These are phyloP conservation scores for Penicillium ochrochloron DNA, from an alignment of 495 filamentous ascomycete genomes.

Conservation along the genomic window DNA sequence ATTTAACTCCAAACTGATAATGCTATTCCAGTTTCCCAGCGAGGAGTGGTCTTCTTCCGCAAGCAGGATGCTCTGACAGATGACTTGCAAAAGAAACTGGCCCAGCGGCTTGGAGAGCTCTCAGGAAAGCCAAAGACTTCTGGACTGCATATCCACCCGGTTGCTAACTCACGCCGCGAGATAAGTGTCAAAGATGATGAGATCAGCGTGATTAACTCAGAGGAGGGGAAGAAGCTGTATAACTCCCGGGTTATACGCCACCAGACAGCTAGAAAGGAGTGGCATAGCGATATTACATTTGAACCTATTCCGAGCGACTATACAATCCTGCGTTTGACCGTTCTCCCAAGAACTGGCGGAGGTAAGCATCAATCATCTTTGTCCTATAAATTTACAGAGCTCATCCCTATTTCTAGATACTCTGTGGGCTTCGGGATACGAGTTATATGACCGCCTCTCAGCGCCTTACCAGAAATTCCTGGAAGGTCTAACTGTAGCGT, in stretches of 20 bases:
- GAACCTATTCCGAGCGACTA: constrained; percentile 74
- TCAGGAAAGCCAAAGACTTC: constrained; percentile 70
- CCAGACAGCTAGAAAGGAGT: constrained; percentile 42
- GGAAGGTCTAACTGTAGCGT: constrained; percentile 69
- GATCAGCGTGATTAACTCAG: constrained; percentile 73
- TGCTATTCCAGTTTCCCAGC: constrained; percentile 69
- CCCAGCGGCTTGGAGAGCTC: constrained; percentile 64
- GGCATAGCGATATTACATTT: constrained; percentile 77
- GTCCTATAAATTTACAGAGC: too few relatives aligned
- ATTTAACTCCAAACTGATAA: too few relatives aligned
- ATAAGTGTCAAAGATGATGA: constrained; percentile 66
- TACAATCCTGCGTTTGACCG: constrained; percentile 61
- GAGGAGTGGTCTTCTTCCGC: constrained; percentile 83
- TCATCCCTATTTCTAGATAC: constrained; percentile 67
- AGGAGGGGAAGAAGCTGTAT: constrained; percentile 62
- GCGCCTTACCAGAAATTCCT: constrained; percentile 67
- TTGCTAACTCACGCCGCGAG: constrained; percentile 65
- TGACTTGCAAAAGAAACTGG: constrained; percentile 71
- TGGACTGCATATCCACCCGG: constrained; percentile 73
- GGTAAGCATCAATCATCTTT: constrained; percentile 57
- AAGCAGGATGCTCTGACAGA: constrained; percentile 68
- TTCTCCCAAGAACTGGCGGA: constrained; percentile 71
- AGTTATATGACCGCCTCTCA: constrained; percentile 77
- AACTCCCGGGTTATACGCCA: constrained; percentile 34
- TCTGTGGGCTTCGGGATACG: constrained; percentile 77